Base-by-base conservation (phyloP, 768 basidiomycete species). In the Trametes meyenii region DNA sequence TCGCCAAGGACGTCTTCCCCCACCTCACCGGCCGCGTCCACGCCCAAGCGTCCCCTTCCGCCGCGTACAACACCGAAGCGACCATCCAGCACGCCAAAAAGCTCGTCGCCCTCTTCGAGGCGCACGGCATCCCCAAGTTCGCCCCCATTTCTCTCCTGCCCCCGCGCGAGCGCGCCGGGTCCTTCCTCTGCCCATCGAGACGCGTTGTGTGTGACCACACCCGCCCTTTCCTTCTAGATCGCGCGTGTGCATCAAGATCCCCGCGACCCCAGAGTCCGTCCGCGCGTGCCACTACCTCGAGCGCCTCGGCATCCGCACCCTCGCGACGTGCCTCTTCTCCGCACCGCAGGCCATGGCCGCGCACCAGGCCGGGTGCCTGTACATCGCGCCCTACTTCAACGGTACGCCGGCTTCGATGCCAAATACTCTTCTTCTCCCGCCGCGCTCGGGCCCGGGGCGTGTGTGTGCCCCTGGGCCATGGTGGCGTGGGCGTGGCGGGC, bases 201-300 rank as follows among this genome's bases (percentile, higher is more conserved):
- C 29, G n/a, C 29, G 29, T 8, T 3, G 8, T 33, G 29, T 33
- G 29, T 33, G 29, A 33, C 29, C 29, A 33, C 29, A 33, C 29
- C 29, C 29, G 29, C 29, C 29, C 29, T 33, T 45, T 24, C 46
- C 54, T 19, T 42, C 59, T 56, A 79, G 80, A 64, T 73, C 77
- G 24, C 76, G 83, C 12, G 81, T 83, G 23, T 84, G 83, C 67
- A 81, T 87, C 71, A 87, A 86, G 69, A 83, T 87, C 43, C 85
- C 84, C 17, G 73, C 80, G 14, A 85, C 83, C 0, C 80, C 81
- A 2, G 79, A 83, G 62, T 79, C 79, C 6, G 71, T 85, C 45
- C 60, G 81, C 16, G 84, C 85, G 1, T 84, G 83, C 64, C 73
- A 73, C 24, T 65, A 76, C 24, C 77, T 85, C 26, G 72, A 77